Evolutionary conservation across 768 basidiomycete species (phyloP), one percentile per base, ranked within the genome.

Genomic region (Boletus rubroflammeus): DNA sequence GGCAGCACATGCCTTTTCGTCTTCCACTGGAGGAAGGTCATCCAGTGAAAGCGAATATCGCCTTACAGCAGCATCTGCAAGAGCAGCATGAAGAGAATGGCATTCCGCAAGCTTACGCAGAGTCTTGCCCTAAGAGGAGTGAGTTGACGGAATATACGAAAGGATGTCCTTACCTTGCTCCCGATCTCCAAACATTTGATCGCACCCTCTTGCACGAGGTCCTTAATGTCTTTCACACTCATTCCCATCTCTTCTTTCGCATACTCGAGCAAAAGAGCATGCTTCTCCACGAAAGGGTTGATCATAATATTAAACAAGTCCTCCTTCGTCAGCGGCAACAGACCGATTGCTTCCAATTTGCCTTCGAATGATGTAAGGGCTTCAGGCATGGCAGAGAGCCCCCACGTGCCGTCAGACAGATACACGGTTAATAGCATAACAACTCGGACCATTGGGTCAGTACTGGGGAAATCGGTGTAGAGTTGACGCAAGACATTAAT

Each of bases 381-480:
- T 45, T 62, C 61, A 42, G 63, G 56, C 13, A 69, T 57, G 19
- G 65, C 67, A 50, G 69, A 69, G 38, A 68, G 68, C 21, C 53
- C 48, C 57, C 62, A 48, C 35, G 58, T 46, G 59, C 54, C 55
- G 53, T 69, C 68, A 43, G 69, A 64, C 32, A 83, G 73, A 68
- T 86, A 88, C 19, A 85, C 74, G 15, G 82, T 80, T 52, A 90
- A 75, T n/a, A 92, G 76, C 71, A 94, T 82, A 50, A 87, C 86
- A 21, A 84, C 76, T 39, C 88, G 84, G 57, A 83, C 85, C 44
- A 74, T 74, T 21, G 78, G 76, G 62, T 88, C 80, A 7, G 74
- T 60, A 40, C 80, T 82, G 21, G 85, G 84, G 65, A 86, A 90
- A 63, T 90, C 88, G 43, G 72, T 67, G 66, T 80, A 85, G 41